Percentiles rank a stretch among this genome's conserved stretches.
phyloP scores from a whole-genome alignment of 2,329 filamentous ascomycete genomes.

The Cladosporium sp. region DNA sequence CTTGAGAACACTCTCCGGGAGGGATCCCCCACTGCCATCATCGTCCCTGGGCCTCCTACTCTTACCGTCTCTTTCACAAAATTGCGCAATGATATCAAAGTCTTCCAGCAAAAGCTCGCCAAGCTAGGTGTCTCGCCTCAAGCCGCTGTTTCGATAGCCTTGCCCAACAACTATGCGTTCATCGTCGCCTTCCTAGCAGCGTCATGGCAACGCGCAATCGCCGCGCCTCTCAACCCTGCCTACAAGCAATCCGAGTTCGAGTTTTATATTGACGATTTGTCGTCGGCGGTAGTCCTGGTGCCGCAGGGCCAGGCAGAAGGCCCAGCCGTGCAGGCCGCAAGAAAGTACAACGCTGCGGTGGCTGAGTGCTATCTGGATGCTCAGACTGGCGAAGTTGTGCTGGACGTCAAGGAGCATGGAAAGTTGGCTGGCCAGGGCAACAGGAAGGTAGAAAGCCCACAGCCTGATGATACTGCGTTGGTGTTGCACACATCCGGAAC shows the following conservation, averaged over 20 bases:
- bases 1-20: slow-evolving; percentile 55
- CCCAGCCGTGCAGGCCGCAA: slow-evolving; percentile 70
- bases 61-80: slow-evolving; percentile 67
- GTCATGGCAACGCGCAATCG: slow-evolving; percentile 78
- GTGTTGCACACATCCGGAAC: slow-evolving; percentile 83
- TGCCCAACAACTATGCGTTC: slow-evolving; percentile 83
- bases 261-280: slow-evolving; percentile 86
- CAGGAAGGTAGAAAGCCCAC: slow-evolving; percentile 50
- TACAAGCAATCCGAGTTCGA: slow-evolving; percentile 90
- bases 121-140: slow-evolving; percentile 64
- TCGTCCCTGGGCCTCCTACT: slow-evolving; percentile 64
- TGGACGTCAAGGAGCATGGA: slow-evolving; percentile 74
- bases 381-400: slow-evolving; percentile 57
- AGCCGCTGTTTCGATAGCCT: slow-evolving; percentile 74
- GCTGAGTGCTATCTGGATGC: slow-evolving; percentile 79
- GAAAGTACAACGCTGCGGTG: slow-evolving; percentile 76
- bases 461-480: slow-evolving; percentile 73
- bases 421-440: slow-evolving; percentile 54
- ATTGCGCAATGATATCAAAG: slow-evolving; percentile 60
- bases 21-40: slow-evolving; percentile 59
- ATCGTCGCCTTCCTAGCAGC: slow-evolving; percentile 82
- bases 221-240: slow-evolving; percentile 79
- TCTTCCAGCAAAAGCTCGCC: slow-evolving; percentile 75
- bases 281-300: slow-evolving; percentile 72
- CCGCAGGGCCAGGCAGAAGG: slow-evolving; percentile 64